Evolutionary conservation across 2,329 filamentous ascomycete species (phyloP).

Genomic region (Botrytis galanthina): DNA sequence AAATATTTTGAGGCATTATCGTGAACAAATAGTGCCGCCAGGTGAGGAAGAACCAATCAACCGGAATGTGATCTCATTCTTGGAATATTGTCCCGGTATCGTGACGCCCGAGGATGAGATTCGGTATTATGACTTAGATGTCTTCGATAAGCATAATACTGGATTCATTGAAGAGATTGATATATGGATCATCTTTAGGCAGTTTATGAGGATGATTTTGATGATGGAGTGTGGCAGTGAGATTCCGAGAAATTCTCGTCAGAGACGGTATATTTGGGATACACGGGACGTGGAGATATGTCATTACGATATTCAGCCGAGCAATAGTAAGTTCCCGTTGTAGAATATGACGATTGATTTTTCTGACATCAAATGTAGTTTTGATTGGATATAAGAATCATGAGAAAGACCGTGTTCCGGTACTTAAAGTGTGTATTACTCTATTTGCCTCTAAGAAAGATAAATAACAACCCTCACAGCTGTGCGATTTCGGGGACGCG

Average conservation of each 20-base stretch:
- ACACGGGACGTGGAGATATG: background rate
- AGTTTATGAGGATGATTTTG: slow-evolving; percentile 12
- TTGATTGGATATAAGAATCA: slow-evolving; percentile 3
- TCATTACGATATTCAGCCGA: slow-evolving; percentile 11
- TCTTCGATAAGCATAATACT: background rate
- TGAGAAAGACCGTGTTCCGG: background rate
- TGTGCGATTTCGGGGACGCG: slow-evolving; percentile 15
- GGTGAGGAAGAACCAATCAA: background rate
- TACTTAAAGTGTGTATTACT: slow-evolving; percentile 5
- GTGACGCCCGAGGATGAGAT: background rate
- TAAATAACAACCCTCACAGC: slow-evolving; percentile 4
- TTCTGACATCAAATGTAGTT: background rate
- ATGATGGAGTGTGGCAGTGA: slow-evolving; percentile 8
- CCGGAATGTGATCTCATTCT: background rate
- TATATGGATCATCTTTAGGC: slow-evolving; percentile 4
- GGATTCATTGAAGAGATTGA: background rate
- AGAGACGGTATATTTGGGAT: background rate
- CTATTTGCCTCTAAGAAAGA: background rate
- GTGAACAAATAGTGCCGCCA: background rate
- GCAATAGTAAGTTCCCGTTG: slow-evolving; percentile 2
- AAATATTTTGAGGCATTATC: background rate
- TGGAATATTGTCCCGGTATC: slow-evolving; percentile 8
- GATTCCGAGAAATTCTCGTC: fast-evolving
- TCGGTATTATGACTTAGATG: background rate
- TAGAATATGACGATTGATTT: background rate